Conservation (phyloP, 805 yeast species). For the Starmerella ratchasimensis region DNA sequence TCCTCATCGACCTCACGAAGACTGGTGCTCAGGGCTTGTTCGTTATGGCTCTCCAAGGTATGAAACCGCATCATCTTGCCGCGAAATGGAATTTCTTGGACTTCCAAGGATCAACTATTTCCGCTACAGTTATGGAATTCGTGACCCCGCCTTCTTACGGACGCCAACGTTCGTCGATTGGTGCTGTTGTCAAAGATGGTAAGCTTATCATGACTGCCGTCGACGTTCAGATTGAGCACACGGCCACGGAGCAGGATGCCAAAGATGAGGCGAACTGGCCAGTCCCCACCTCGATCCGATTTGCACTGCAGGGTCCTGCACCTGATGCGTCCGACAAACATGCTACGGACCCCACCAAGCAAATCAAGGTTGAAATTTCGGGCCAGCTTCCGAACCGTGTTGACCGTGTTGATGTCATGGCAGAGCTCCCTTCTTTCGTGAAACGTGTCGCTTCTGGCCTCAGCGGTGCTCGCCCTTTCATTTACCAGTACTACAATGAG, state of each 20-base stretch:
- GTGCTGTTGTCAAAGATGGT: constrained; percentile 52
- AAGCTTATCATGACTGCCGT: constrained; percentile 53
- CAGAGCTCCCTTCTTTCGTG: constrained; percentile 87
- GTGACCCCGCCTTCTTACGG: constrained; percentile 88
- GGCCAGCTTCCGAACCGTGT: constrained; percentile 53
- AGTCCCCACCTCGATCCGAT: constrained; percentile 56
- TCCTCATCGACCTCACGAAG: constrained; percentile 24
- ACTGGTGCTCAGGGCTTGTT: constrained; percentile 46
- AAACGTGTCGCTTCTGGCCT: constrained; percentile 87
- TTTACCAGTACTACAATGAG: constrained; percentile 75
- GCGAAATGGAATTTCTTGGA: constrained; percentile 89
- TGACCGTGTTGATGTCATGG: constrained; percentile 95
- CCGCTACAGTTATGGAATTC: constrained; percentile 87
- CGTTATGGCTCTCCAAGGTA: constrained; percentile 94
- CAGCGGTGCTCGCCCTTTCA: constrained; percentile 92
- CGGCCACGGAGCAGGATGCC: constrained; percentile 41
- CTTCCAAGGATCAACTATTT: constrained; percentile 61
- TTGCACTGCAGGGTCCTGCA: constrained; percentile 40
- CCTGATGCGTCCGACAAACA: too few species aligned
- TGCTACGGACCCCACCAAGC: constrained; percentile 26
- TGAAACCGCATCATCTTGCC: constrained; percentile 99
- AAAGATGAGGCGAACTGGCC: constrained; percentile 76
- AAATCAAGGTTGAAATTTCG: constrained; percentile 35
- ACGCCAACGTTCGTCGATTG: constrained; percentile 63
- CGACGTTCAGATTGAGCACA: constrained; percentile 35